Conservation (phyloP, 192 early-diverging fungal genomes). For the Coemansia umbellata region DNA sequence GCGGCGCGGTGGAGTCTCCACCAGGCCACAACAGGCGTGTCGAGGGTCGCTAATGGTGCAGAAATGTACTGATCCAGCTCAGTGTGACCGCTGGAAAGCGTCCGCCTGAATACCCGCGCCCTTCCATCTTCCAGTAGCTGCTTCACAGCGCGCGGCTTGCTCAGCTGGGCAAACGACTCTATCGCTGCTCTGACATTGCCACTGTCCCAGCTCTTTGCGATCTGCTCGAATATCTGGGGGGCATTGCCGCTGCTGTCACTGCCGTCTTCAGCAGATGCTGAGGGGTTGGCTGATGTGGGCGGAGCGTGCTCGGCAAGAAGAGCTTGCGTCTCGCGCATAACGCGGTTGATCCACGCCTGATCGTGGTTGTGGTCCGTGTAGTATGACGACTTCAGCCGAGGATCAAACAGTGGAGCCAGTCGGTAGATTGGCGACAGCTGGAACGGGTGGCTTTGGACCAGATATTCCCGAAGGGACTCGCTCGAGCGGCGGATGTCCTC, state of each 20-base stretch:
- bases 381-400: slow-evolving; percentile 41
- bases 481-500: slow-evolving; percentile 20
- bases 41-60: slow-evolving; percentile 35
- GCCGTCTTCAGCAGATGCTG: neutral
- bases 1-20: slow-evolving; percentile 34
- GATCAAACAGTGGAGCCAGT: slow-evolving; percentile 47
- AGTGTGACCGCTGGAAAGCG: slow-evolving; percentile 26
- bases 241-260: neutral
- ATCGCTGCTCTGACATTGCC: slow-evolving; percentile 25
- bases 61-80: slow-evolving; percentile 40
- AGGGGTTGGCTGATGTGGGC: slow-evolving; percentile 1
- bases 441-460: slow-evolving; percentile 48
- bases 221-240: slow-evolving; percentile 11
- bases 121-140: slow-evolving; percentile 31
- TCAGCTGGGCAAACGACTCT: slow-evolving; percentile 28
- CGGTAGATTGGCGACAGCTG: slow-evolving; percentile 49
- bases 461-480: slow-evolving; percentile 32
- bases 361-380: slow-evolving; percentile 36
- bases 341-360: slow-evolving; percentile 32
- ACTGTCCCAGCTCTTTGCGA: slow-evolving; percentile 1
- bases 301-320: slow-evolving; percentile 26
- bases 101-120: slow-evolving; percentile 34
- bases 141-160: slow-evolving; percentile 9
- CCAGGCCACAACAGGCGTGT: slow-evolving; percentile 22
- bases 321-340: slow-evolving; percentile 32